Conservation (phyloP, 1,284 basidiomycete species). For the Cryptococcus sp. region DNA sequence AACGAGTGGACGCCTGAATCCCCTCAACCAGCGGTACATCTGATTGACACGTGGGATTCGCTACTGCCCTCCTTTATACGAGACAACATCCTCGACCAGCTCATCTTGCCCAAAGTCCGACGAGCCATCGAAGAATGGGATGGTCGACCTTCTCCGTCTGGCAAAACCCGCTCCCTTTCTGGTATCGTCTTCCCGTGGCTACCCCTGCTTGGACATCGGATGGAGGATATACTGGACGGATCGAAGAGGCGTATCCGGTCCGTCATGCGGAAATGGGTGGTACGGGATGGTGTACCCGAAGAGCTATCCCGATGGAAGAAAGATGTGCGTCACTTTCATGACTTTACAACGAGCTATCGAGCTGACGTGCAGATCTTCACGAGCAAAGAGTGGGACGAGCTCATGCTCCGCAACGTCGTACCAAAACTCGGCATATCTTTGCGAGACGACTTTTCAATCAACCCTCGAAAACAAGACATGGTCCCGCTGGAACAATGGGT, state of each 20-base stretch:
- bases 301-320: constrained; percentile 69
- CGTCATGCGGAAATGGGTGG: constrained; percentile 69
- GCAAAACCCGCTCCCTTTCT: constrained; percentile 56
- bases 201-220: constrained; percentile 70
- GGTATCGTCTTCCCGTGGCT: constrained; percentile 93
- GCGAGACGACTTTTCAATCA: constrained; percentile 76
- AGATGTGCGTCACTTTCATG: constrained; percentile 61
- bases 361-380: constrained; percentile 58
- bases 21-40: constrained; percentile 66
- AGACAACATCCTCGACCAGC: constrained; percentile 93
- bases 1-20: constrained; percentile 81
- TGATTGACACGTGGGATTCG: constrained; percentile 83
- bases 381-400: constrained; percentile 77
- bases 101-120: constrained; percentile 85
- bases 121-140: constrained; percentile 81
- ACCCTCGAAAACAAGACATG: constrained; percentile 83
- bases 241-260: constrained; percentile 77
- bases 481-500: constrained; percentile 65
- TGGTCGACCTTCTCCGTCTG: constrained; percentile 45
- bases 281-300: constrained; percentile 65
- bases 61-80: constrained; percentile 84
- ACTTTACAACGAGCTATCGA: background rate
- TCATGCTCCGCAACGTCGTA: constrained; percentile 82
- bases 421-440: constrained; percentile 78
- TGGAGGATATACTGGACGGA: constrained; percentile 75